phyloP scores from a whole-genome alignment of 352 stramenopile genomes.

The Aphanomyces euteiches region DNA sequence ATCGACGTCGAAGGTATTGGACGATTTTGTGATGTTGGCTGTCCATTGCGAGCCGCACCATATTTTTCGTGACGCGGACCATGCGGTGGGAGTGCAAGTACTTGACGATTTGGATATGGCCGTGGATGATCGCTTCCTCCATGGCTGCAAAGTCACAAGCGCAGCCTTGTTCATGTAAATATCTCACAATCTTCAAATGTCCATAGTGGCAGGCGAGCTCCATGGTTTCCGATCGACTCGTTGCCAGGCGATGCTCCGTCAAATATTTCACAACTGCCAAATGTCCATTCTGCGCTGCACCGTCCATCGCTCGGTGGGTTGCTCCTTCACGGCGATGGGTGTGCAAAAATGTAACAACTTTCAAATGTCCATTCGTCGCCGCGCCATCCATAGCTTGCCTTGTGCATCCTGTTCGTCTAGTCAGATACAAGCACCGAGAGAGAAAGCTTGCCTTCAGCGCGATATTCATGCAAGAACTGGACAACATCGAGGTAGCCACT shows the following conservation, averaged over 20 bases:
- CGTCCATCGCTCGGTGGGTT: constrained; percentile 18
- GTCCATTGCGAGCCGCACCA: constrained; percentile 6
- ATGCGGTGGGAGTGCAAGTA: constrained; percentile 19
- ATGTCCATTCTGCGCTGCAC: constrained; percentile 17
- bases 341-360: constrained; percentile 28
- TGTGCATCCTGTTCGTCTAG: not conserved
- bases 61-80: constrained; percentile 12
- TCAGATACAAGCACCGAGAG: not conserved
- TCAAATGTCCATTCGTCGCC: constrained; percentile 28
- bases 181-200: constrained; percentile 30
- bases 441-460: constrained; percentile 14
- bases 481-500: constrained; percentile 28
- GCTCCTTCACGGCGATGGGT: constrained; percentile 18
- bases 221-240: constrained; percentile 3
- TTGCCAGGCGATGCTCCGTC: constrained; percentile 9
- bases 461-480: constrained; percentile 25
- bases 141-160: constrained; percentile 8
- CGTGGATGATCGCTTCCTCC: constrained; percentile 10
- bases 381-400: constrained; percentile 23
- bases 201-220: constrained; percentile 1
- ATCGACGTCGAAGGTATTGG: not conserved
- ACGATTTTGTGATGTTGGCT: constrained; percentile 1
- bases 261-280: constrained; percentile 24
- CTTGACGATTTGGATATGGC: constrained; percentile 25
- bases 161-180: constrained; percentile 9